Percentiles rank a stretch among this genome's conserved stretches.
These are phyloP conservation scores for Letharia columbiana DNA, from an alignment of 495 filamentous ascomycete species.

Conservation along the genomic window DNA sequence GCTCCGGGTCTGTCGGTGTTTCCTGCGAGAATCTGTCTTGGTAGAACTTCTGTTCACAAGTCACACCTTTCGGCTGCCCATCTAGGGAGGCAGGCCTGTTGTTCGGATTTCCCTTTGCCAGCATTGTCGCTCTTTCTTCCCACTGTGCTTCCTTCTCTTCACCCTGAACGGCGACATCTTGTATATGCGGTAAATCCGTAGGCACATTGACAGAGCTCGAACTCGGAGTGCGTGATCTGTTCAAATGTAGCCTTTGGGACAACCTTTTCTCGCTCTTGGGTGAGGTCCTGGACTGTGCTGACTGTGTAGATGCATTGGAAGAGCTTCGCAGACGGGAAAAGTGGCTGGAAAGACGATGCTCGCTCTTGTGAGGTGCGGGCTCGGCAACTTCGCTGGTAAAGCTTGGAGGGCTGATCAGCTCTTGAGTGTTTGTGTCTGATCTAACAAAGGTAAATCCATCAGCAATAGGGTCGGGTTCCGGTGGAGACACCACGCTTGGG, in stretches of 20 bases:
- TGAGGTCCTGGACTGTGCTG: constrained; percentile 33
- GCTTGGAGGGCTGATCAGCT: constrained; percentile 60
- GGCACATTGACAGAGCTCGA: constrained; percentile 65
- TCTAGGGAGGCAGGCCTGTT: constrained; percentile 16
- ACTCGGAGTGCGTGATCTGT: constrained; percentile 41
- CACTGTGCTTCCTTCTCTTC: constrained; percentile 54
- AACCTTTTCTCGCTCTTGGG: constrained; percentile 42
- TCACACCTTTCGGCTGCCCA: constrained; percentile 5
- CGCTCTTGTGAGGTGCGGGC: constrained; percentile 21
- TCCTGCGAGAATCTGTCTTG: neutral
- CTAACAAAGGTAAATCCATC: constrained; percentile 80
- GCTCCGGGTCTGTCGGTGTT: constrained; percentile 7
- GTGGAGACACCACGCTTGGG: constrained; percentile 23
- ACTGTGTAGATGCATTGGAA: constrained; percentile 43
- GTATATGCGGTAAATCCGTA: constrained; percentile 65
- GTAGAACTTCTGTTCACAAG: neutral
- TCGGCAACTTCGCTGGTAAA: constrained; percentile 36
- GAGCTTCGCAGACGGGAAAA: constrained; percentile 39
- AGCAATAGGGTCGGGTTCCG: constrained; percentile 28
- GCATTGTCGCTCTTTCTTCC: constrained; percentile 82
- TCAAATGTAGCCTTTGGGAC: constrained; percentile 62
- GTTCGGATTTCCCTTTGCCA: constrained; percentile 58
- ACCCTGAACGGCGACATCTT: constrained; percentile 38
- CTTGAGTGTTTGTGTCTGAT: constrained; percentile 70
- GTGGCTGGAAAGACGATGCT: constrained; percentile 20